Evolutionary conservation across 2,329 filamentous ascomycete species (phyloP), one percentile per base, ranked within the genome.

Genomic region (Xylariaceae sp.): DNA sequence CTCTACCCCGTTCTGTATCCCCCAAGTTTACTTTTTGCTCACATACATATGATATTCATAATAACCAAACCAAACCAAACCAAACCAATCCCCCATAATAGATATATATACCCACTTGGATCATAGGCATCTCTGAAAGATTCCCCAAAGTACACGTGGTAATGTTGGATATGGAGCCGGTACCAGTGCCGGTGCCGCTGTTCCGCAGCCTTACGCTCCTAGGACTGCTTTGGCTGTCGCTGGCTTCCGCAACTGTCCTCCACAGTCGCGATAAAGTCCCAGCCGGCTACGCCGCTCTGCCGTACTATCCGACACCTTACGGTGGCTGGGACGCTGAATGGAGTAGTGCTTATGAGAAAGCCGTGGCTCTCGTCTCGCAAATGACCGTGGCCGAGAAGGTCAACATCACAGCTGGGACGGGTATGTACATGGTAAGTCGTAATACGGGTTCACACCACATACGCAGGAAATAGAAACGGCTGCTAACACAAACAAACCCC

Each of bases 351-450:
- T 92, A 91, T 65, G 73, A 73, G 50, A 89, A 87, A 64, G 88
- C 88, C 1, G 77, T 83, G 54, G 70, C 74, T 3, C 70, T 91
- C 11, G 88, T 92, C 12, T 80, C 82, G 51, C 80, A 83, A 47
- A 89, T 92, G 87, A 91, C 87, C 0, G 71, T 92, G 53, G 87
- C 87, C 1, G 88, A 91, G 68, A 92, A 91, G 72, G 85, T 86
- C 3, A 91, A 91, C 65, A 77, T 91, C 50, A 90, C 87, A 0
- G 80, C 81, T 1, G 88, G 88, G 3, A 85, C 80, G 1, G 87
- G 87, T 1, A 78, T 85, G 42, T 86, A 77, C 60, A 91, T 90
- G 87, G 87, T 80, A 55, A 51, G 61, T 41, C 4, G 37, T n/a
- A 27, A 32, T 32, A 45, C 3, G n/a, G 3, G 32, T 19, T 32